These are phyloP conservation scores for Pseudogymnoascus sp. DNA, from an alignment of 2,329 filamentous ascomycete species.

Conservation along the genomic window DNA sequence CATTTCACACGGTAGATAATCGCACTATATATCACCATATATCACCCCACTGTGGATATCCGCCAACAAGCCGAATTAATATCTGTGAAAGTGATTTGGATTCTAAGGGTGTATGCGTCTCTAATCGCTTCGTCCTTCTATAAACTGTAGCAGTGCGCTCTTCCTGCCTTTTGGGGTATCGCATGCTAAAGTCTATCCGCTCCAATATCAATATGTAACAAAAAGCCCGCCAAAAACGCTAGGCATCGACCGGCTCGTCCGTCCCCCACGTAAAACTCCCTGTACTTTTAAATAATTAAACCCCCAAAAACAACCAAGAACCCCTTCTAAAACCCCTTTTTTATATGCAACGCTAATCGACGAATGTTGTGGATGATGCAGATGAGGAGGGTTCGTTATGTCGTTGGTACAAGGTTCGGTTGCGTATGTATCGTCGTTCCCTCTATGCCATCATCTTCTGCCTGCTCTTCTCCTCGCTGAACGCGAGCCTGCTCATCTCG, in stretches of 20 bases:
- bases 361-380: neutral
- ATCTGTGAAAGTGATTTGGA: neutral
- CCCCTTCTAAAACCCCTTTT: neutral
- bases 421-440: neutral
- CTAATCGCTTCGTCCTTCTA: neutral
- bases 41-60: neutral
- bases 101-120: neutral
- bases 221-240: neutral
- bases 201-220: constrained; percentile 2
- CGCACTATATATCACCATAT: neutral
- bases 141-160: neutral
- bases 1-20: neutral
- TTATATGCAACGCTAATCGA: constrained; percentile 9
- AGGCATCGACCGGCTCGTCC: neutral
- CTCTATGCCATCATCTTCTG: constrained; percentile 31
- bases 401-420: constrained; percentile 1
- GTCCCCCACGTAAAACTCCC: neutral
- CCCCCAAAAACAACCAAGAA: neutral
- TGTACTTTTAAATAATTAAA: neutral
- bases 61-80: neutral
- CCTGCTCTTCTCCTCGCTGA: constrained; percentile 74
- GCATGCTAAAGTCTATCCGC: constrained; percentile 2
- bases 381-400: neutral
- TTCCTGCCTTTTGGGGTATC: constrained; percentile 1
- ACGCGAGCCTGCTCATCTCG: constrained; percentile 85